phyloP scores from a whole-genome alignment of 2,329 filamentous ascomycete genomes.

The Pseudopyrenochaeta lycopersici region DNA sequence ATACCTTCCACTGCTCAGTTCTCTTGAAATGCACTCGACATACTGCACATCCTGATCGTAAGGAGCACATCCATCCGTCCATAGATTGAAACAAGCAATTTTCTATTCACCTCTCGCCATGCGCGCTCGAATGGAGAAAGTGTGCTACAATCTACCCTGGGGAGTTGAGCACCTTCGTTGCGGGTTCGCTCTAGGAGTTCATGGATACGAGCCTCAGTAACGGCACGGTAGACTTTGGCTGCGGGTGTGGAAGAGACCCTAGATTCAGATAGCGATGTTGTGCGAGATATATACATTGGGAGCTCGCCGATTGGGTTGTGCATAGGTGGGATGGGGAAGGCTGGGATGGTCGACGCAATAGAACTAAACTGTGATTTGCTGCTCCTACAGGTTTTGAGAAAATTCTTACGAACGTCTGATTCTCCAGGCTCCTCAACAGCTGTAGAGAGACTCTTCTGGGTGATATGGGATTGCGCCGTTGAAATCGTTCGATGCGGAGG shows the following conservation, averaged over 20 bases:
- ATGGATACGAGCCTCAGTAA: neutral
- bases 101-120: slow-evolving; percentile 28
- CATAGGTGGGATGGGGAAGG: slow-evolving; percentile 19
- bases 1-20: neutral
- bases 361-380: neutral
- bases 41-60: slow-evolving; percentile 16
- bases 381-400: neutral
- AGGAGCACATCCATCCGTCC: slow-evolving; percentile 22
- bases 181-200: slow-evolving; percentile 17
- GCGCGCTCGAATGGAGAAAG: slow-evolving; percentile 16
- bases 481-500: neutral
- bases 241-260: neutral
- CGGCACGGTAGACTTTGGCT: slow-evolving; percentile 11
- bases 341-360: neutral
- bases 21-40: slow-evolving; percentile 22
- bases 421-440: neutral
- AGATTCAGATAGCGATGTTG: neutral
- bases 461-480: neutral
- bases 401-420: too few species aligned
- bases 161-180: slow-evolving; percentile 14
- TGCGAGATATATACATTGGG: neutral
- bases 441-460: neutral
- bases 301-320: slow-evolving; percentile 10
- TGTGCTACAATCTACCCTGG: slow-evolving; percentile 3
- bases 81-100: slow-evolving; percentile 23